These are phyloP conservation scores for Prunus kanzakura DNA, from an alignment of 306 rosid genomes.

Conservation along the genomic window DNA sequence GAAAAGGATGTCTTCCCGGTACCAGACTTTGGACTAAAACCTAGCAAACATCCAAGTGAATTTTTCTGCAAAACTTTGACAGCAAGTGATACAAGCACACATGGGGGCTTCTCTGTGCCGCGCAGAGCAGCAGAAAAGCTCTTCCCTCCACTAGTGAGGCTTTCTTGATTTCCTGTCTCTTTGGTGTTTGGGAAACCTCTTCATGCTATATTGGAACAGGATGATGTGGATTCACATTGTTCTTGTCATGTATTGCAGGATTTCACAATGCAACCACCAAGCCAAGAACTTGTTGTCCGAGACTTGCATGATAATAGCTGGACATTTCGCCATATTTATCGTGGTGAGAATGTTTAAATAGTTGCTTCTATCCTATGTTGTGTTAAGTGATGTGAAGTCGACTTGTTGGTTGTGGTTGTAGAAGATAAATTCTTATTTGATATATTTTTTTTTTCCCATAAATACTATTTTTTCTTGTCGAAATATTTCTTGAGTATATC, in stretches of 20 bases:
- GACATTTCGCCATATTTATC: conserved; percentile 92
- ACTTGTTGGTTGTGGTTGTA: not conserved
- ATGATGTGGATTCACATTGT: conserved; percentile 4
- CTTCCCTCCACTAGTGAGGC: conserved; percentile 75
- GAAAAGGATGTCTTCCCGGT: conserved; percentile 86
- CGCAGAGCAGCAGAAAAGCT: conserved; percentile 96
- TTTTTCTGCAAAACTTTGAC: conserved; percentile 97
- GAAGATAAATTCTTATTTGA: not conserved
- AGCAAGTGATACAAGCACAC: conserved; percentile 95
- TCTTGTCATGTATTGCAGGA: conserved; percentile 48
- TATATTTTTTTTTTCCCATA: not conserved
- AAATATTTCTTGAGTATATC: not conserved
- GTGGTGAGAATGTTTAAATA: conserved; percentile 52
- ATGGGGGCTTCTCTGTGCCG: conserved; percentile 93
- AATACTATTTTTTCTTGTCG: not conserved
- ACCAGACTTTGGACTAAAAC: conserved; percentile 75
- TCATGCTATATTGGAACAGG: not conserved
- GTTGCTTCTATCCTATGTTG: not conserved
- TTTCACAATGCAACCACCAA: conserved; percentile 86
- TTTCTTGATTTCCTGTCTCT: not conserved
- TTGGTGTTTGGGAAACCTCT: not conserved
- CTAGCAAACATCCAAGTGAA: conserved; percentile 86
- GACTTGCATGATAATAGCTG: conserved; percentile 89
- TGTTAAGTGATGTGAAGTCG: not conserved
- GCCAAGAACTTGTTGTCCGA: conserved; percentile 81